These are phyloP conservation scores for Cercospora canescens DNA, from an alignment of 2,329 filamentous ascomycete genomes.

Conservation along the genomic window DNA sequence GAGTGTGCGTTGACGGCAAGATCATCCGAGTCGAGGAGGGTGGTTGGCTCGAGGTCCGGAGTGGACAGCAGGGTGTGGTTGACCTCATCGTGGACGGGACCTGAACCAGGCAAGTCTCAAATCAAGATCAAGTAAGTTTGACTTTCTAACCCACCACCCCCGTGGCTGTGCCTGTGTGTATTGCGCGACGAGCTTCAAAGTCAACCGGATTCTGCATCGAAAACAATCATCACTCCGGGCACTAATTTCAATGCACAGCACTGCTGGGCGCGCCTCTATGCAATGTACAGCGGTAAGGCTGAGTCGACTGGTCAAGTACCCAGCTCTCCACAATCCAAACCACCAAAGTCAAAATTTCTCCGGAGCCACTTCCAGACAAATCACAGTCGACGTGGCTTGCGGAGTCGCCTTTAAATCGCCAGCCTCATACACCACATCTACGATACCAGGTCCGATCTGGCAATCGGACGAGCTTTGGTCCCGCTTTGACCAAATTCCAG, in stretches of 20 bases:
- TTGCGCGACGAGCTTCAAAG: not conserved
- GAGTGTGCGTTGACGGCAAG: conserved; percentile 88
- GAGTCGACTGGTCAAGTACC: conserved; percentile 1
- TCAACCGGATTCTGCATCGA: not conserved
- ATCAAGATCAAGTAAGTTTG: not conserved
- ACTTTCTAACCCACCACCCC: not conserved
- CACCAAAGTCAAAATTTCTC: not conserved
- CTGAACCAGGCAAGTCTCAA: not conserved
- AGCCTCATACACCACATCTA: conserved; percentile 7
- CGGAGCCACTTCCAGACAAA: conserved; percentile 3
- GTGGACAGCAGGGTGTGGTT: conserved; percentile 44
- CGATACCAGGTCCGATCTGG: conserved; percentile 6
- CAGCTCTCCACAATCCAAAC: conserved; percentile 1
- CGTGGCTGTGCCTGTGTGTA: not conserved
- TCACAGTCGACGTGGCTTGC: conserved; percentile 11
- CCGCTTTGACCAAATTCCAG: not conserved
- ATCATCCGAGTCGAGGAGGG: conserved; percentile 72
- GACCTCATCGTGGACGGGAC: conserved; percentile 30
- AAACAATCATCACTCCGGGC: not conserved
- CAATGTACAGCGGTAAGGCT: conserved; percentile 9
- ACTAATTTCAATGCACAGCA: conserved; percentile 4
- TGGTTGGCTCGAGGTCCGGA: conserved; percentile 69
- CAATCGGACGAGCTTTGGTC: not conserved
- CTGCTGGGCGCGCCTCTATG: not conserved
- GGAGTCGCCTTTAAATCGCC: conserved; percentile 12